Evolutionary conservation across 2,329 filamentous ascomycete genomes (phyloP).

Genomic region (Fusarium nygamai): DNA sequence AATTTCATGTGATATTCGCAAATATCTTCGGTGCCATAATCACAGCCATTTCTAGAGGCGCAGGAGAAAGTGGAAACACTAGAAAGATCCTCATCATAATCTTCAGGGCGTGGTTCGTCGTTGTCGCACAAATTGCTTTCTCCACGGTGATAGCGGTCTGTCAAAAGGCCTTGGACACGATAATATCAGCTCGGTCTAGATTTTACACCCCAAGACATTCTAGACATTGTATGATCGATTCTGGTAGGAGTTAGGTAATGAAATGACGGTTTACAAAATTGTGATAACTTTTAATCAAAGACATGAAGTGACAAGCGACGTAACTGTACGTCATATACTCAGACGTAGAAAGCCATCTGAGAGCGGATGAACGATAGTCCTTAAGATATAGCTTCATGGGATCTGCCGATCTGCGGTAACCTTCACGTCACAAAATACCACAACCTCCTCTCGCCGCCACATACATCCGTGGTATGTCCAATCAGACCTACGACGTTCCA

Average conservation of each 20-base stretch:
- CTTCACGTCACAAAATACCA: too few relatives aligned
- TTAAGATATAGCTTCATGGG: not conserved
- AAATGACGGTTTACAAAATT: not conserved
- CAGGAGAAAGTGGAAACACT: not conserved
- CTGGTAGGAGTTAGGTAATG: not conserved
- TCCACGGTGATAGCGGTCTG: not conserved
- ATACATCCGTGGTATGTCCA: not conserved
- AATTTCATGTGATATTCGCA: not conserved
- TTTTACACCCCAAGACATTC: not conserved
- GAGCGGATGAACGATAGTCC: not conserved
- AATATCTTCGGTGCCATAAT: not conserved
- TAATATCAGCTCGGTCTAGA: not conserved
- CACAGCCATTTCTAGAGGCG: not conserved
- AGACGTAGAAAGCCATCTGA: not conserved
- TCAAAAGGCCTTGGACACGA: not conserved
- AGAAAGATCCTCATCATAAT: not conserved
- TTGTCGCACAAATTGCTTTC: not conserved
- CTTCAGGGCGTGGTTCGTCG: not conserved
- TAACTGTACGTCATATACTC: not conserved
- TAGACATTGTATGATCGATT: not conserved
- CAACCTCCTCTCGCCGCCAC: too few relatives aligned
- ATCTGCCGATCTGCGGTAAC: not conserved
- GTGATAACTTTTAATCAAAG: not conserved
- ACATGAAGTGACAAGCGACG: not conserved
- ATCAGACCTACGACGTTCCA: rapidly evolving